These are phyloP conservation scores for Geoglossum cookeanum DNA, from an alignment of 2,329 filamentous ascomycete species.

Conservation along the genomic window DNA sequence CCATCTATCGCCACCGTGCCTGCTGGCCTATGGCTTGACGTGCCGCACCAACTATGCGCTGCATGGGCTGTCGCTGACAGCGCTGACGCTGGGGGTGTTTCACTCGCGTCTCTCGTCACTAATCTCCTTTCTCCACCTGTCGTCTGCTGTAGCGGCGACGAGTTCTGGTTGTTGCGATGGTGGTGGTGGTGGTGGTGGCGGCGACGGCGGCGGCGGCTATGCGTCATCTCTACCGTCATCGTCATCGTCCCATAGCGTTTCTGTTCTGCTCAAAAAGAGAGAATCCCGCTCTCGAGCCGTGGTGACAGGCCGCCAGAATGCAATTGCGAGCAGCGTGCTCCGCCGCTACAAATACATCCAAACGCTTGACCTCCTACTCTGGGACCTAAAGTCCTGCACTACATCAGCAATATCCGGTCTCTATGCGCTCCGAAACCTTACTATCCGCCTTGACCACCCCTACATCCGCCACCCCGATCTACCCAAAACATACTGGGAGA, in stretches of 20 bases:
- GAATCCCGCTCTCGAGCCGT: neutral
- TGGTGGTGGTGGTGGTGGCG: too few relatives aligned
- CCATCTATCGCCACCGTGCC: conserved; percentile 16
- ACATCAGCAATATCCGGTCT: conserved; percentile 1
- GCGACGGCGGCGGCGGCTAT: neutral
- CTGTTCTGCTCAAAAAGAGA: neutral
- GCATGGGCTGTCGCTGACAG: conserved; percentile 13
- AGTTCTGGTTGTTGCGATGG: too few relatives aligned
- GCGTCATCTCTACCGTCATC: too few relatives aligned
- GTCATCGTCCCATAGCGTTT: neutral
- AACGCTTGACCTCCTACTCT: neutral
- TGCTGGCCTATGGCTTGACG: conserved; percentile 19
- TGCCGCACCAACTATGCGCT: conserved; percentile 14
- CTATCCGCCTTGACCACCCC: conserved; percentile 9
- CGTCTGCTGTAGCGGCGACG: neutral
- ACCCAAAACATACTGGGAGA: conserved; percentile 5
- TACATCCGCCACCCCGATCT: conserved; percentile 6
- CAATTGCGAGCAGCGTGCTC: neutral
- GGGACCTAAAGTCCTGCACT: neutral
- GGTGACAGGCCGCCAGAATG: neutral
- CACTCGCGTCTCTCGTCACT: conserved; percentile 8
- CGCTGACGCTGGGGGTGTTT: conserved; percentile 9
- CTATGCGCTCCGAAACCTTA: conserved; percentile 5
- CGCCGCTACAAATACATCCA: neutral
- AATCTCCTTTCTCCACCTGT: conserved; percentile 8